phyloP scores from a whole-genome alignment of 148 eudicot genomes.

The Fagopyrum homotropicum region DNA sequence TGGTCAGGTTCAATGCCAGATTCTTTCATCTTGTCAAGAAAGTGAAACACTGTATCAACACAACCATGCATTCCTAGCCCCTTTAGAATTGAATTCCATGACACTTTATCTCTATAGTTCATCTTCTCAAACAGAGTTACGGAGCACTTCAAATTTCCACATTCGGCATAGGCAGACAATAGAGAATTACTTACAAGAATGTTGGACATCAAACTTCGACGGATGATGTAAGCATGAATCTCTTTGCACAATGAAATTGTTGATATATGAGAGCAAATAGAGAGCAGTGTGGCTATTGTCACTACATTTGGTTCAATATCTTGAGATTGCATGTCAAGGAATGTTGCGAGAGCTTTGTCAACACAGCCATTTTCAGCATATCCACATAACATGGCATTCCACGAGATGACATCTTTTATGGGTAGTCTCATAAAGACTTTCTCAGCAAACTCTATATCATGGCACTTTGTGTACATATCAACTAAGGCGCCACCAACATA shows the following conservation, averaged over 20 bases:
- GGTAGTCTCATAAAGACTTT: constrained; percentile 39
- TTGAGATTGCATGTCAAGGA: constrained; percentile 34
- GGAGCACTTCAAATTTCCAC: constrained; percentile 60
- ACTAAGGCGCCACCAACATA: constrained; percentile 42
- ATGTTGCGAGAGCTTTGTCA: no score
- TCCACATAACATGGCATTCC: constrained; percentile 86
- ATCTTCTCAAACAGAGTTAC: constrained; percentile 45
- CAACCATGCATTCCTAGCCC: constrained; percentile 77
- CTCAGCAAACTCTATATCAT: constrained; percentile 40
- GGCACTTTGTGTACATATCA: constrained; percentile 74
- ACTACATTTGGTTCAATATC: constrained; percentile 36
- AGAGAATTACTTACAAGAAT: no score
- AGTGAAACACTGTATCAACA: constrained; percentile 42
- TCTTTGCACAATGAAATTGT: no score
- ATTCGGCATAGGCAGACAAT: constrained; percentile 88
- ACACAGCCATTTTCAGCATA: constrained; percentile 54
- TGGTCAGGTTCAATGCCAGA: no score
- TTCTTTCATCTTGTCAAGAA: neutral
- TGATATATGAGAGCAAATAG: constrained; percentile 25
- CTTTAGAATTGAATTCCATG: constrained; percentile 74
- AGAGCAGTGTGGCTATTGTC: constrained; percentile 73
- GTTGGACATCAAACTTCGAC: no score
- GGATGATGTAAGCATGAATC: no score
- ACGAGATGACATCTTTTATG: constrained; percentile 41
- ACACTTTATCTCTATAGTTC: constrained; percentile 53